Evolutionary conservation across 495 filamentous ascomycete species (phyloP).

Genomic region (Xylaria flabelliformis): DNA sequence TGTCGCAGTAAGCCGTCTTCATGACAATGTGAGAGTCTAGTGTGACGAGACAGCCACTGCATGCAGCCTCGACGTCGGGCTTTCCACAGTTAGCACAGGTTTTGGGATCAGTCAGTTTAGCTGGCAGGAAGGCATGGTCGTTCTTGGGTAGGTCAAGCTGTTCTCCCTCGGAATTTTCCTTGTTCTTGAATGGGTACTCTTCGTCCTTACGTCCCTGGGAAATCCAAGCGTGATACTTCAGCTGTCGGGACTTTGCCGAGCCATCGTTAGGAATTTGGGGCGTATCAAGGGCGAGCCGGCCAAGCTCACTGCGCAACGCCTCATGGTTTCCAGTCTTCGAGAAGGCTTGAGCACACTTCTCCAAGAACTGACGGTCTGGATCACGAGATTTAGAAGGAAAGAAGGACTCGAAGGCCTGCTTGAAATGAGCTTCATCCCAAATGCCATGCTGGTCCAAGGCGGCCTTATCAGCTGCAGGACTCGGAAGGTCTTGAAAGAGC

Average conservation of each 20-base stretch:
- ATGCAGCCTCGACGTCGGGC: background rate
- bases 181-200: conserved; percentile 8
- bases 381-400: background rate
- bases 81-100: conserved; percentile 17
- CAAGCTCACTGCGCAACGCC: conserved; percentile 9
- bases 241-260: conserved; percentile 13
- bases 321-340: background rate
- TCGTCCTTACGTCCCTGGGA: conserved; percentile 17
- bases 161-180: background rate
- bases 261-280: conserved; percentile 4
- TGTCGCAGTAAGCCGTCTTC: conserved; percentile 17
- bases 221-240: conserved; percentile 12
- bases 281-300: conserved; percentile 6
- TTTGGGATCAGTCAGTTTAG: conserved; percentile 1
- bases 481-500: conserved; percentile 19
- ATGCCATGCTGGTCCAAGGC: background rate
- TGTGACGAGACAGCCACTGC: conserved; percentile 14
- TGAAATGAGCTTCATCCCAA: background rate
- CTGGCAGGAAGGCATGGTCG: conserved; percentile 11
- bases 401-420: background rate
- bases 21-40: conserved; percentile 11
- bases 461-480: conserved; percentile 1
- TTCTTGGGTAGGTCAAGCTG: background rate
- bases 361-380: background rate
- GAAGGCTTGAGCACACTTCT: background rate